phyloP scores from a whole-genome alignment of 331 rosid genomes.

The Quercus lobata region DNA sequence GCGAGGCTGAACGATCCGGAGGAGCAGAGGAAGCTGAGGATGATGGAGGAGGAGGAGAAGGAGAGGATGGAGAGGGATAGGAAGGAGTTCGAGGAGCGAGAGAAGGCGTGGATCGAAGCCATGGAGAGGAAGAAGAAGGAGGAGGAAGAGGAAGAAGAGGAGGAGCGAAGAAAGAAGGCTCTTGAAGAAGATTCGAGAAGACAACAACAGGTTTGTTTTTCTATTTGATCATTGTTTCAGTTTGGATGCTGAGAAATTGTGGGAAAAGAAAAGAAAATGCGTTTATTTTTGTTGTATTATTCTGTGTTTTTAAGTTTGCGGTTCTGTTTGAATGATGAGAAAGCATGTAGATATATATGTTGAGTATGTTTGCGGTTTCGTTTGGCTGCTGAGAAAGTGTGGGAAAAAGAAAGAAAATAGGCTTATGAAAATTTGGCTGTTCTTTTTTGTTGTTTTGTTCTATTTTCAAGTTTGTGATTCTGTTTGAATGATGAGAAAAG shows the following conservation, averaged over 20 bases:
- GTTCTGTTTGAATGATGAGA: too few species aligned
- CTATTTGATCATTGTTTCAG: background rate
- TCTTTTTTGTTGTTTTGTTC: background rate
- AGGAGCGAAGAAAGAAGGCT: constrained; percentile 32
- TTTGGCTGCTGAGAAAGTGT: background rate
- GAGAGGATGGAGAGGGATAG: constrained; percentile 57
- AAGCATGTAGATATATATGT: too few species aligned
- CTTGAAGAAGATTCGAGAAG: constrained; percentile 36
- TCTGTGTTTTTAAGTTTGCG: too few species aligned
- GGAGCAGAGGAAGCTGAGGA: constrained; percentile 36
- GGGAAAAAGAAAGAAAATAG: background rate
- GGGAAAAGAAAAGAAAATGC: background rate
- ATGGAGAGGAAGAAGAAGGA: constrained; percentile 46
- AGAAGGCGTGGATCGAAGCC: constrained; percentile 59
- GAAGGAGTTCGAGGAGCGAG: constrained; percentile 57
- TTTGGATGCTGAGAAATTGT: constrained; percentile 1
- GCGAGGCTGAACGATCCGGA: constrained; percentile 60
- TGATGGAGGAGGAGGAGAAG: constrained; percentile 58
- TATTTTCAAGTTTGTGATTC: too few species aligned
- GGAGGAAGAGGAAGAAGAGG: constrained; percentile 32
- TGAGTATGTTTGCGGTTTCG: background rate
- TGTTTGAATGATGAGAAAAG: too few species aligned
- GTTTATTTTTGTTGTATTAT: too few species aligned
- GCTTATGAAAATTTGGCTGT: background rate
- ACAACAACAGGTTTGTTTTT: constrained; percentile 10